Base-by-base conservation (phyloP, 164 flowering plant genomes). In the Vitis labrusca region DNA sequence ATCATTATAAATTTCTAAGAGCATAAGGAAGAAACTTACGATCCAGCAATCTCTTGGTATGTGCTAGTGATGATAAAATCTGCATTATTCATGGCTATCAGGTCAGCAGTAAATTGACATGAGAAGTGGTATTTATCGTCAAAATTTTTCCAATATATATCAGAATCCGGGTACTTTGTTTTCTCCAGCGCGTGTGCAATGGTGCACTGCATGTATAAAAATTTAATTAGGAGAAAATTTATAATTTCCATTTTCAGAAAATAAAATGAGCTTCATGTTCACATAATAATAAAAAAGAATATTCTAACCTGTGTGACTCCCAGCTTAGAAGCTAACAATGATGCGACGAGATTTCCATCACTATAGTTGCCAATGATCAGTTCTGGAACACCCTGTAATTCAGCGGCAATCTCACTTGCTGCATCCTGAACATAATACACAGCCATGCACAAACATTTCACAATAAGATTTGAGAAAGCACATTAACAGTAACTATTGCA, bases 21-120 rank as follows among this genome's bases (percentile, higher is more conserved):
- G 19, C 16, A 53, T 9, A 10, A 10, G 16, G n/a, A 47, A 66
- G 56, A 29, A 59, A 78, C 84, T 80, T 84, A 95, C 99, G 93
- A 90, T 85, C 99, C 99, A 0, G 99, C 98, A 74, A 95, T 93
- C 80, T 93, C 98, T 77, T 95, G 99, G 76, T 89, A 91, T 60
- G 99, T 93, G 74, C 99, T 93, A 60, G 99, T 93, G 84, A 95
- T 95, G 59, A 95, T 95, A 76, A 95, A 95, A 83, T 95, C 99
- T 15, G 97, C 94, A 72, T 86, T 72, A 73, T 95, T 93, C 99
- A 95, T 93, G 66, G 99, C 97, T 68, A 95, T 74, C 13, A 93
- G 66, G 73, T 95, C 99, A 75, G 99, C 99, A 54, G 99, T 93
- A 83, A 95, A 93, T 71, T 95, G 99, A 74, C 97, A 89, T 49